Evolutionary conservation across 1,284 basidiomycete species (phyloP).

Genomic region (Abortiporus biennis): DNA sequence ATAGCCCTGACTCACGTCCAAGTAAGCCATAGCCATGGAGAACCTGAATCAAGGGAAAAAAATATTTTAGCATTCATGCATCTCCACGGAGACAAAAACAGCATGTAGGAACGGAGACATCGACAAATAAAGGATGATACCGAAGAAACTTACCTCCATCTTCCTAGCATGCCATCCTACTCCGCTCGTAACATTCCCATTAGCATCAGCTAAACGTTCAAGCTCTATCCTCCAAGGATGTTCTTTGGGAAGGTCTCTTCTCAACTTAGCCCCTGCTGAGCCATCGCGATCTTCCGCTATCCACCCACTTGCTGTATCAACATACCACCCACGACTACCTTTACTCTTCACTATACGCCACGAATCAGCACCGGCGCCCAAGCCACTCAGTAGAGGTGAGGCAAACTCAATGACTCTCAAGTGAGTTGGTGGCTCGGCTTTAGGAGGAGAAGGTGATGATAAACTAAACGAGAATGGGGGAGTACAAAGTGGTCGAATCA

Average conservation of each 20-base stretch:
- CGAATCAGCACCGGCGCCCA: slow-evolving; percentile 71
- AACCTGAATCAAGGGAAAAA: slow-evolving; percentile 36
- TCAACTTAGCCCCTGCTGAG: slow-evolving; percentile 29
- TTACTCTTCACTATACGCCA: slow-evolving; percentile 91
- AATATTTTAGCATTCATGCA: slow-evolving; percentile 10
- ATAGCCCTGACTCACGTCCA: slow-evolving; percentile 87
- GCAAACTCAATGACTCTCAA: slow-evolving; percentile 88
- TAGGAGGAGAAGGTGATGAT: slow-evolving; percentile 20
- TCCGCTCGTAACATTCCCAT: slow-evolving; percentile 85
- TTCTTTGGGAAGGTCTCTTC: slow-evolving; percentile 52
- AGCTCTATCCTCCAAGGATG: slow-evolving; percentile 70
- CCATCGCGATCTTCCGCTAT: slow-evolving; percentile 30
- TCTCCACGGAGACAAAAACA: neutral
- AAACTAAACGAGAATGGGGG: slow-evolving; percentile 68
- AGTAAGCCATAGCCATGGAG: slow-evolving; percentile 86
- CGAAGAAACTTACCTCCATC: slow-evolving; percentile 75
- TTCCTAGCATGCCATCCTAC: slow-evolving; percentile 96
- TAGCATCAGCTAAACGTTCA: slow-evolving; percentile 70
- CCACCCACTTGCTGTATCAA: slow-evolving; percentile 85
- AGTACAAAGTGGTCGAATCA: slow-evolving; percentile 76
- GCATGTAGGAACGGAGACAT: neutral
- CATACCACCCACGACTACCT: slow-evolving; percentile 94
- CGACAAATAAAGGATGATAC: neutral
- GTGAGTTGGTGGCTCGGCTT: slow-evolving; percentile 56
- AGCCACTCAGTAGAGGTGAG: slow-evolving; percentile 61